Conservation (phyloP, 2,329 filamentous ascomycete species). For the Leptographium radiaticola region DNA sequence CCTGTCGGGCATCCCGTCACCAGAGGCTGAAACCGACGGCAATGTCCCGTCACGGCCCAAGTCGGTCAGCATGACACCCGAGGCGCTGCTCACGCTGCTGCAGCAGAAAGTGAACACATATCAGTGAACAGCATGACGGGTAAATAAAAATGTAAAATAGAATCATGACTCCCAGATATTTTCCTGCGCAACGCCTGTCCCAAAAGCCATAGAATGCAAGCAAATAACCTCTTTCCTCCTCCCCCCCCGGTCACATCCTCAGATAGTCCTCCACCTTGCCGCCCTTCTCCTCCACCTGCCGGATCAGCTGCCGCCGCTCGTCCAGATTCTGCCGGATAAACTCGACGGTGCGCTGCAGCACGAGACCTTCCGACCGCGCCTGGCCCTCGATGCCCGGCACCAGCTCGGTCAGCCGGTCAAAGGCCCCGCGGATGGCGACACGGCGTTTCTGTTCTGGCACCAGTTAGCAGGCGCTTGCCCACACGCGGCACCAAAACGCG, state of each 20-base stretch:
- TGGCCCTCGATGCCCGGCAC: conserved; percentile 75
- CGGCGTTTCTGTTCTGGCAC: conserved; percentile 22
- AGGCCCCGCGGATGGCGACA: conserved; percentile 63
- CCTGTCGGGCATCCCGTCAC: conserved; percentile 13
- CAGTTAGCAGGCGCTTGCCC: neutral
- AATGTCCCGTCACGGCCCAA: neutral
- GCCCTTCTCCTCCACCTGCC: conserved; percentile 41
- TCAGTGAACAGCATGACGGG: conserved; percentile 20
- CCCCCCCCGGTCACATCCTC: conserved; percentile 10
- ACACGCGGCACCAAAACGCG: neutral
- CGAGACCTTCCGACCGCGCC: conserved; percentile 71
- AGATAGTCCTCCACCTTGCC: conserved; percentile 34
- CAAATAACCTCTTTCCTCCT: neutral
- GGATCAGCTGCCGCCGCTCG: conserved; percentile 43
- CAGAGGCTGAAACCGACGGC: neutral
- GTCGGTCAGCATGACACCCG: conserved; percentile 23
- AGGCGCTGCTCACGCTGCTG: conserved; percentile 31
- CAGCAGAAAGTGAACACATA: conserved; percentile 32
- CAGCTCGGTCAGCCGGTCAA: conserved; percentile 66
- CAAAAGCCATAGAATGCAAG: neutral
- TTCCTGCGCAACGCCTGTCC: no score
- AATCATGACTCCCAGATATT: no score
- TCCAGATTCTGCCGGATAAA: conserved; percentile 48
- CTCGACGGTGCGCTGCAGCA: conserved; percentile 60
- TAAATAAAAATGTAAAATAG: neutral